A percentile compares a stretch with the other conserved stretches of the same genome.
These are phyloP conservation scores for Strobilomyces echinocephalus DNA, from an alignment of 768 basidiomycete genomes.

Conservation along the genomic window DNA sequence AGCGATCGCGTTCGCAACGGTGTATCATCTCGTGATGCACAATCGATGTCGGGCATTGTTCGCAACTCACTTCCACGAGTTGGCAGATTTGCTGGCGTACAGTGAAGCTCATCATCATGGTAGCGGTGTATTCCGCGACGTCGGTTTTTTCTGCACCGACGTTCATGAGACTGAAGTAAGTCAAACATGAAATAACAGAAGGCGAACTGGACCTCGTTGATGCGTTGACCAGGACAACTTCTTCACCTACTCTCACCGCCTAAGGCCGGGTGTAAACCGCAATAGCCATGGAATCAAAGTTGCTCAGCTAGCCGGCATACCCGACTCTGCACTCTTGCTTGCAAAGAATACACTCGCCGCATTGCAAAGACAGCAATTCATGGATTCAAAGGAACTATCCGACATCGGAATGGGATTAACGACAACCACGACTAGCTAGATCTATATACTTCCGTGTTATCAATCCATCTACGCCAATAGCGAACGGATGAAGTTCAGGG, in stretches of 20 bases:
- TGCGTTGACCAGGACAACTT: conserved; percentile 51
- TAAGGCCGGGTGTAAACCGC: conserved; percentile 80
- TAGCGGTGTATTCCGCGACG: conserved; percentile 48
- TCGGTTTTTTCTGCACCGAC: conserved; percentile 87
- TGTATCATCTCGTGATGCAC: conserved; percentile 71
- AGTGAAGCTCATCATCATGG: conserved; percentile 37
- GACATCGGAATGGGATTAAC: conserved; percentile 30
- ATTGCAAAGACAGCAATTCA: conserved; percentile 29
- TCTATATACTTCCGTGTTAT: neutral
- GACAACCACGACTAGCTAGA: conserved; percentile 7
- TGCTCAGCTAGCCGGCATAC: conserved; percentile 83
- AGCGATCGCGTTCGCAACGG: conserved; percentile 88
- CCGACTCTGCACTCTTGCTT: conserved; percentile 51
- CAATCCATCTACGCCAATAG: conserved; percentile 31
- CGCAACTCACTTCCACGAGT: conserved; percentile 97
- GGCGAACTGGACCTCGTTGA: neutral
- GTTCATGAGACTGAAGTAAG: conserved; percentile 74
- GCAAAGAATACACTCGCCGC: conserved; percentile 52
- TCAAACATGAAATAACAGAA: conserved; percentile 1
- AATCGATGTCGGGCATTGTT: conserved; percentile 85
- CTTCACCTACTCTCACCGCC: conserved; percentile 79
- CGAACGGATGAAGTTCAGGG: conserved; percentile 83
- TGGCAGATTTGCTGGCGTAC: conserved; percentile 79
- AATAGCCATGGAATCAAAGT: conserved; percentile 91
- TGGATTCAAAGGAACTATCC: conserved; percentile 27